Conservation (phyloP, 75 land plant genomes). For the Pinus albicaulis region DNA sequence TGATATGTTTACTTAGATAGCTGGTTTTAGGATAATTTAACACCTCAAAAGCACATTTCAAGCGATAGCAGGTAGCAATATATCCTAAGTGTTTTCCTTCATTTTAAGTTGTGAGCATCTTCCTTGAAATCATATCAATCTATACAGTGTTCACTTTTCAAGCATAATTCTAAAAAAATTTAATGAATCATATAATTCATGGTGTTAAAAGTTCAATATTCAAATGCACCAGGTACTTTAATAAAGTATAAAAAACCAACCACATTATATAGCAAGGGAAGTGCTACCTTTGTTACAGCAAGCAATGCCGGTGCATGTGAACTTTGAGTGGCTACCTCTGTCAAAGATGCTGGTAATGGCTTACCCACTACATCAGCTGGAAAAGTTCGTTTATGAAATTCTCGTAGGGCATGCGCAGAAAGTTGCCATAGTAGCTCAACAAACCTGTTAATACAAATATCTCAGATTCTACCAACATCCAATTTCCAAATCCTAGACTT, state of each 20-base stretch:
- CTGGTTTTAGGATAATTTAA: no score
- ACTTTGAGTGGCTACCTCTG: slow-evolving; percentile 75
- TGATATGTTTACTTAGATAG: no score
- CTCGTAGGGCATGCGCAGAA: slow-evolving; percentile 93
- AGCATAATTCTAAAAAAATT: no score
- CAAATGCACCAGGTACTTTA: background rate
- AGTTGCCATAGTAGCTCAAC: slow-evolving; percentile 98
- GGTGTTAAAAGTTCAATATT: background rate
- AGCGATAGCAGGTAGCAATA: no score
- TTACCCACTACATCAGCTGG: slow-evolving; percentile 79
- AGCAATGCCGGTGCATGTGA: slow-evolving; percentile 90
- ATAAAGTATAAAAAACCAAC: background rate
- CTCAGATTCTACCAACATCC: no score
- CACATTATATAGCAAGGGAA: background rate
- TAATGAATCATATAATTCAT: no score
- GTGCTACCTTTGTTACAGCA: slow-evolving; percentile 90
- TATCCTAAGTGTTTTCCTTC: no score
- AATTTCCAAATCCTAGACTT: no score
- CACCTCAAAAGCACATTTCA: no score
- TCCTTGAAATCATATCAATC: no score
- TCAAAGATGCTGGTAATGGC: slow-evolving; percentile 86
- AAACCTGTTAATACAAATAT: slow-evolving; percentile 51
- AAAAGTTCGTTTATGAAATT: slow-evolving; percentile 86
- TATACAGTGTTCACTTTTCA: no score
- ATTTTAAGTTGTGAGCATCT: no score